These are phyloP conservation scores for Chaetoceros tenuissimus DNA, from an alignment of 108 stramenopile species.

Conservation along the genomic window DNA sequence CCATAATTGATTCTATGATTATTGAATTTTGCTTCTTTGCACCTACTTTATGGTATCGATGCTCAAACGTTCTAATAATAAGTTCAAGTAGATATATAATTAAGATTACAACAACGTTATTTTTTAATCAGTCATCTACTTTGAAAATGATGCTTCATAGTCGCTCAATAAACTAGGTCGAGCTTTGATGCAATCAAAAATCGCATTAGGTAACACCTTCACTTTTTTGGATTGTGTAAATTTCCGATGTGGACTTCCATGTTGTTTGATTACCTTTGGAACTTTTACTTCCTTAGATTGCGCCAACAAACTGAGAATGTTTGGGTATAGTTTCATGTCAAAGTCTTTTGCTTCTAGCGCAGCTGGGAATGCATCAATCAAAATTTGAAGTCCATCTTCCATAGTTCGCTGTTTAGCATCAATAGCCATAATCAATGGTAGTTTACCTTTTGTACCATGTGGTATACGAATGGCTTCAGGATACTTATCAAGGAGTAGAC, in stretches of 20 bases:
- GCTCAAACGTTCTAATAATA: too few species aligned
- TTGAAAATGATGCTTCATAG: too few species aligned
- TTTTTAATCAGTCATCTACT: too few species aligned
- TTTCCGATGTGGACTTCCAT: too few species aligned
- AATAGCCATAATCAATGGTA: constrained; percentile 34
- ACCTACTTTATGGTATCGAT: too few species aligned
- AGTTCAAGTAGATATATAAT: too few species aligned
- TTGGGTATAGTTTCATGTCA: constrained; percentile 20
- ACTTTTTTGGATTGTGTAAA: background rate
- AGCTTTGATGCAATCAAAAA: background rate
- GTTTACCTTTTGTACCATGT: constrained; percentile 21
- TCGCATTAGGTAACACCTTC: background rate
- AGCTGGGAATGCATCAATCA: constrained; percentile 31
- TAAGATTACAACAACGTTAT: too few species aligned
- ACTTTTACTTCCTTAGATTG: background rate
- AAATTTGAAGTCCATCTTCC: constrained; percentile 30
- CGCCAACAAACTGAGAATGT: constrained; percentile 22
- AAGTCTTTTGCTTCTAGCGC: constrained; percentile 21
- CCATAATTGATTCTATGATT: too few species aligned
- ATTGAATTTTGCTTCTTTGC: too few species aligned
- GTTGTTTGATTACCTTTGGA: background rate
- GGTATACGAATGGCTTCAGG: constrained; percentile 33
- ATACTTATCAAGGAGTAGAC: constrained; percentile 26
- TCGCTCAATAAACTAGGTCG: background rate
- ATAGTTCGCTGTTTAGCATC: constrained; percentile 20